Base-by-base conservation (phyloP, 2,329 filamentous ascomycete species). In the Ascochyta rabiei region DNA sequence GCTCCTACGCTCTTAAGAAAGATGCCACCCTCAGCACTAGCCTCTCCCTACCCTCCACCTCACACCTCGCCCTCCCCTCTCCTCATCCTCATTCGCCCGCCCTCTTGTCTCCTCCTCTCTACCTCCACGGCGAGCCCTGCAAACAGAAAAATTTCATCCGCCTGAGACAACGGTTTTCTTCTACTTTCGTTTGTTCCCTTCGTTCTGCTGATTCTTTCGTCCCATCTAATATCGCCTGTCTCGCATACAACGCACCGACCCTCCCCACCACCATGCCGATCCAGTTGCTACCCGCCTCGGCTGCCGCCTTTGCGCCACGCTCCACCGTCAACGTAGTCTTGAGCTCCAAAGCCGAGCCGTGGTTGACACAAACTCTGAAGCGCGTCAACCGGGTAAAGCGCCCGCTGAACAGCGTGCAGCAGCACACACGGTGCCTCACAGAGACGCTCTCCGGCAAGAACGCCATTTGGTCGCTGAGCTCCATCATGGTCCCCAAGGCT, bases 301-400 rank as follows among this genome's bases (percentile, higher is more conserved):
- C 95, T 65, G 92, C 93, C 60, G 93, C 95, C 71, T 99, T 98
- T 81, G 93, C 93, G 69, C 93, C 93, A 67, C 86, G 95, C 71
- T 91, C 91, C 43, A 92, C 91, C 23, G 93, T 96, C 76, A 98
- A 96, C 75, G 91, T 99, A 66, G 95, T 99, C 57, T 83, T 99
- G 70, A 90, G 88, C 72, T 89, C 89, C 75, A 96, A 95, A 81
- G 87, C 96, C 71, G 93, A 97, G 80, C 90, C 92, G 56, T 99
- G 95, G 95, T 84, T 98, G 77, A 99, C 95, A 31, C 90, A 93
- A 74, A 96, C 93, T 10, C 83, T 99, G 70, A 98, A 98, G 84
- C 88, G 95, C 76, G 92, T 97, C 80, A 98, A 96, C 83, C 86
- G 90, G 66, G 87, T 97, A 70, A 99, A 98, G 85, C 90, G 95